Base-by-base conservation (phyloP, 768 basidiomycete species). In the Trametes cubensis region DNA sequence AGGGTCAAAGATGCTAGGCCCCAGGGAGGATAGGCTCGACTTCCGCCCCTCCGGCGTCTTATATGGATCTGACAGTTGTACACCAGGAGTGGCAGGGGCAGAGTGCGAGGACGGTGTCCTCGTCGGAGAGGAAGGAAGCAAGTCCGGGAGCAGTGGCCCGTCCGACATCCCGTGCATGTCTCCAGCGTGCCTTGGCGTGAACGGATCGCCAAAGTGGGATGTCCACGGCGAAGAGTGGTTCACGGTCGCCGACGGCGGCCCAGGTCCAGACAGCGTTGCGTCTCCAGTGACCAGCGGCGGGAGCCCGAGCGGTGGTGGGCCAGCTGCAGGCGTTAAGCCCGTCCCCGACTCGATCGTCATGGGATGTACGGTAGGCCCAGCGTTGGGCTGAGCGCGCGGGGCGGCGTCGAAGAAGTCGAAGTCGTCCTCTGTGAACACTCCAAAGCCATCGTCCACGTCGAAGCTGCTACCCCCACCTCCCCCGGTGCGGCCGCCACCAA, bases 331-430 rank as follows among this genome's bases (percentile, higher is more conserved):
- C 25, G 75, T 74, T 45, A 78, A 68, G 18, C 52, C 55, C 4
- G 48, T 21, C 2, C 34, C 54, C 3, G 49, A 41, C 3, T 53
- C 53, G 18, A 42, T 8, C 7, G 41, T 14, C 14, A 51, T 42
- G 0, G 69, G 60, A 26, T 69, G 60, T 14, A 66, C 66, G 42
- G 72, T 25, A 21, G 63, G 55, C 1, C 59, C 45, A 40, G 68
- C 39, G 34, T 73, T 70, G 8, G 70, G 55, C 46, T 67, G 60
- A 28, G 66, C 61, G 0, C 81, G 77, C 0, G 85, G 86, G 25
- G 79, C 80, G 69, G 79, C 80, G 69, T 94, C 91, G 70, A 94
- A 95, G 74, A 92, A 94, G 71, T 84, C 88, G 72, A 94, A 95
- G 72, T 95, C 92, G 58, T 93, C 92, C 54, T 95, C 92, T 0